These are phyloP conservation scores for Fusarium multiceps DNA, from an alignment of 2,329 filamentous ascomycete species.

Conservation along the genomic window DNA sequence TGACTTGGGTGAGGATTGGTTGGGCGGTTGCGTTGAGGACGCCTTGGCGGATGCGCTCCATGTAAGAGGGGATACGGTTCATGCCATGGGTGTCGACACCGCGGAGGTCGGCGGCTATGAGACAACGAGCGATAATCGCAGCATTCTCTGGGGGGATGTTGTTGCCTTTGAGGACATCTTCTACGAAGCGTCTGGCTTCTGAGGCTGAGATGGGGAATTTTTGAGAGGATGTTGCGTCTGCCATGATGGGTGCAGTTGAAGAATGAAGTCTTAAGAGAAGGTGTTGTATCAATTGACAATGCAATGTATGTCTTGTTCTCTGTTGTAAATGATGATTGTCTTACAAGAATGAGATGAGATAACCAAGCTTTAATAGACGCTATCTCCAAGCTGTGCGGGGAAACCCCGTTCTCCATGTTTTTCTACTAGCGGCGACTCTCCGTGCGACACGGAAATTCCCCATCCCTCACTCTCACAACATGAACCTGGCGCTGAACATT, in stretches of 20 bases:
- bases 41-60: conserved; percentile 76
- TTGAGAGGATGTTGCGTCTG: conserved; percentile 25
- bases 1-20: conserved; percentile 70
- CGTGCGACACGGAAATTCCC: conserved; percentile 22
- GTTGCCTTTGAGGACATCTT: conserved; percentile 68
- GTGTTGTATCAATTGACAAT: neutral
- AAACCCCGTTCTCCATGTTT: conserved; percentile 8
- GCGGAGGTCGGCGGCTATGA: conserved; percentile 79
- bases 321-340: too few relatives aligned
- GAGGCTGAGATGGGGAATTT: conserved; percentile 52
- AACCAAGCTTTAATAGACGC: conserved; percentile 9
- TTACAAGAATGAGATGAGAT: neutral
- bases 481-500: neutral
- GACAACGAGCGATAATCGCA: conserved; percentile 70
- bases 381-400: conserved; percentile 2
- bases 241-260: conserved; percentile 15
- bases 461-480: conserved; percentile 13
- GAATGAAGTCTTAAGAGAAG: too few relatives aligned
- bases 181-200: conserved; percentile 60
- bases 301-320: neutral
- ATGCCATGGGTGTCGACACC: conserved; percentile 83
- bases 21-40: conserved; percentile 71
- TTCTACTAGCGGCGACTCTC: conserved; percentile 32
- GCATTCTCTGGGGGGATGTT: conserved; percentile 70
- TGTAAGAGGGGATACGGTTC: conserved; percentile 82